Base-by-base conservation (phyloP, 768 basidiomycete genomes). In the Kwoniella dendrophila region DNA sequence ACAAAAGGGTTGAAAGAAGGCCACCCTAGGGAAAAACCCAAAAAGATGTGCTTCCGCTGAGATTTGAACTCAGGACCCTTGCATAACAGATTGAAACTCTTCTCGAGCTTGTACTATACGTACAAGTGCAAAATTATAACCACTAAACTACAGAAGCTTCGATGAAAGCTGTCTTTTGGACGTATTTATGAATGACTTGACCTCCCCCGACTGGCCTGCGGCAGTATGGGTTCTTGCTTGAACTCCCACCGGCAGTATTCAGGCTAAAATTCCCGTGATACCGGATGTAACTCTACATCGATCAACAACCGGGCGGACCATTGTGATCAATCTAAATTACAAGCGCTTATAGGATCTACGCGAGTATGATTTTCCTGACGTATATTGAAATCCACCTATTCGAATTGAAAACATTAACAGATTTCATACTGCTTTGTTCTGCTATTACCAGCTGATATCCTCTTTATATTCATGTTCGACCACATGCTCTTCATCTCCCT, bases 61-160 rank as follows among this genome's bases (percentile, higher is more conserved):
- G 59, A 60, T 51, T 60, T 44, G 59, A 60, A 60, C 59, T 41
- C 50, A 33, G 11, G 59, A 60, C 59, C 59, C 59, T 60, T 60
- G 49, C 59, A 60, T 60, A 20, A 24, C 22, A 11, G 5, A 48
- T 27, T 14, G 1, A 43, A 56, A 33, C 16, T 27, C 27, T 33
- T 50, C 26, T 52, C 41, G 20, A 43, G 41, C 41, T 43, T 43
- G 41, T 43, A 6, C 41, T 30, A 4, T 22, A 1, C 22, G 20
- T 60, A 60, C 59, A 60, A 60, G 59, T 60, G 59, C 49, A 60
- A 60, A 60, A 60, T 63, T 50, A 63, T 63, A 57, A 56, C 62
- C 54, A 63, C 55, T 56, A 63, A 48, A 63, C 62, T 63, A 52
- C 33, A 33, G 18, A 51, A 44, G 56, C 56, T 8, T 24, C 27